Percentiles rank a stretch among this genome's conserved stretches.
phyloP scores from a whole-genome alignment of 2,329 filamentous ascomycete species.

The Hypoxylon sp. region DNA sequence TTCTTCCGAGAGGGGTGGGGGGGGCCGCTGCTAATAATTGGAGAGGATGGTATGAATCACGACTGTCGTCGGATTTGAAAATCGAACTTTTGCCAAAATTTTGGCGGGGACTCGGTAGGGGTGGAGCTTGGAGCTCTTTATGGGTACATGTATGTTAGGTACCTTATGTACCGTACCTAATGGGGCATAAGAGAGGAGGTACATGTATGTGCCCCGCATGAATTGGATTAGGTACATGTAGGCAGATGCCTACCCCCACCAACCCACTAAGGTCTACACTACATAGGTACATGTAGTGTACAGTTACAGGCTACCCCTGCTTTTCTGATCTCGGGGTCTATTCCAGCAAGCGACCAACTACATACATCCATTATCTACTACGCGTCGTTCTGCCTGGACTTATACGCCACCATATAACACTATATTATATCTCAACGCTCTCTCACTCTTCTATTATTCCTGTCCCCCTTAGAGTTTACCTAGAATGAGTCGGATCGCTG shows the following conservation, averaged over 20 bases:
- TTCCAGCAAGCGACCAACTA: neutral
- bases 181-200: too few relatives aligned
- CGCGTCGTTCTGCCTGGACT: slow-evolving; percentile 23
- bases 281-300: too few relatives aligned
- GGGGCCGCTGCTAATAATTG: neutral
- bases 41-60: neutral
- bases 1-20: neutral
- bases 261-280: slow-evolving; percentile 8
- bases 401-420: neutral
- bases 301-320: neutral
- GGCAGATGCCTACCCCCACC: too few relatives aligned
- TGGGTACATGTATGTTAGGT: neutral
- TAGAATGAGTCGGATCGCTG: slow-evolving; percentile 54
- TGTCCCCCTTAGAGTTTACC: neutral
- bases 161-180: neutral
- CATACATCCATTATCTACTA: slow-evolving; percentile 5
- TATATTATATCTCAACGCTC: neutral
- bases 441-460: neutral
- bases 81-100: slow-evolving; percentile 40
- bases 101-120: slow-evolving; percentile 42
- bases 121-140: slow-evolving; percentile 9
- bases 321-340: slow-evolving; percentile 15
- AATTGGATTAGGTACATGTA: neutral
- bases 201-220: slow-evolving; percentile 13
- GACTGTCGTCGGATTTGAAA: slow-evolving; percentile 16